phyloP scores from a whole-genome alignment of 352 stramenopile genomes.

The Globisporangium splendens region DNA sequence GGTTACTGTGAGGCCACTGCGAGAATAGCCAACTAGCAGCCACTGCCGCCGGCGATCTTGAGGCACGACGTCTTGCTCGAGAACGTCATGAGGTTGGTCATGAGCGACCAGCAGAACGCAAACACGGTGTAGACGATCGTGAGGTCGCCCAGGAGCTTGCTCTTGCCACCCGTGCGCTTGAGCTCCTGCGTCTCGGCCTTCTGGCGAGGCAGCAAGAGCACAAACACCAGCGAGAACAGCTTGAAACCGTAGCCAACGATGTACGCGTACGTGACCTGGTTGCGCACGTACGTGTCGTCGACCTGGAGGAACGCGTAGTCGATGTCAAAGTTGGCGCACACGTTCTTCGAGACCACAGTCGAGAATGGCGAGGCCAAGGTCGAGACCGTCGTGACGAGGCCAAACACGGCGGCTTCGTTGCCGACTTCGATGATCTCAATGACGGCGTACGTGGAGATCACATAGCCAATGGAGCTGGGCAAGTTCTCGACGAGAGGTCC shows the following conservation, averaged over 20 bases:
- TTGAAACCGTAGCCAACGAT: slow-evolving; percentile 16
- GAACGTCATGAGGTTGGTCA: slow-evolving; percentile 20
- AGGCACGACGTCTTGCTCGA: slow-evolving; percentile 11
- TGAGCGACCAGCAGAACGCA: slow-evolving; percentile 15
- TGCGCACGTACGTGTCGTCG: slow-evolving; percentile 14
- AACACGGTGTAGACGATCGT: slow-evolving; percentile 14
- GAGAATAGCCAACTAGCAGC: no score
- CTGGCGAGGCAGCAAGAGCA: slow-evolving; percentile 17
- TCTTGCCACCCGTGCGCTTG: slow-evolving; percentile 16
- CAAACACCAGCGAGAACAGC: slow-evolving; percentile 14
- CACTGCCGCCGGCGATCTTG: slow-evolving; percentile 9
- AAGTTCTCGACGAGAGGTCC: slow-evolving; percentile 18
- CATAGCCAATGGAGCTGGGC: slow-evolving; percentile 13
- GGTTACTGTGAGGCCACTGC: no score
- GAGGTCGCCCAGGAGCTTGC: slow-evolving; percentile 7
- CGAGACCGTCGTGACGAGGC: slow-evolving; percentile 19
- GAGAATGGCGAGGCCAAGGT: slow-evolving; percentile 19
- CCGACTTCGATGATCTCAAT: slow-evolving; percentile 20
- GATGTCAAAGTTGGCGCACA: slow-evolving; percentile 14
- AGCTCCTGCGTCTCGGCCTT: slow-evolving; percentile 19
- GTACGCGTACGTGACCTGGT: slow-evolving; percentile 17
- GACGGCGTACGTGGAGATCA: slow-evolving; percentile 13
- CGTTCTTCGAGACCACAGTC: slow-evolving; percentile 12
- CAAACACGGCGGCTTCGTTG: slow-evolving; percentile 22
- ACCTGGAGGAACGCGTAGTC: slow-evolving; percentile 11